Evolutionary conservation across 129 eudicot genomes (phyloP), one percentile per base, ranked within the genome.

Genomic region (Artemisia tridentata): DNA sequence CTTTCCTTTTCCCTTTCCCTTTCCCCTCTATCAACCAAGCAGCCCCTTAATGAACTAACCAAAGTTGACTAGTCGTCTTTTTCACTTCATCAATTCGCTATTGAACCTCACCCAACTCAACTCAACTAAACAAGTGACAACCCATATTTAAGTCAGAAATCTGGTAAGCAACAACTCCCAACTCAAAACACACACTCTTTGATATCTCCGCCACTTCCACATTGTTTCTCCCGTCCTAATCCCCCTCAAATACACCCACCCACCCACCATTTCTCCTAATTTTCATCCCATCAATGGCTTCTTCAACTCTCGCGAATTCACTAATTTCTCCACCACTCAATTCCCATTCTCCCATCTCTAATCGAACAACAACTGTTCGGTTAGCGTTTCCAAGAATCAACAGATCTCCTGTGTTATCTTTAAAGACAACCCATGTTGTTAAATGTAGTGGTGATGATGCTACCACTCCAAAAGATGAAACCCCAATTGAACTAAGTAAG

Each of bases 251-350:
- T 80, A 83, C 84, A 38, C 1, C 10, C 7, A 34, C 8, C 7
- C 41, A 34, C 0, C 0, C 9, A 6, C 1, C 45, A 2, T 8
- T 38, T 25, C 70, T 2, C 51, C 43, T 3, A 12, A 18, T 45
- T 0, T 2, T 29, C 14, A 17, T 17, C 34, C 29, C 75, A 54
- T 12, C 68, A 83, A 92, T 92, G 98, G 98, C 98, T 68, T 92
- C 98, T 47, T 52, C 91, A 53, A 52, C 83, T 78, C 72, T 92
- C 75, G 59, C 96, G 9, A 86, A 86, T n/a, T 74, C 86, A 23
- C 61, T 80, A 55, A 62, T 76, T 69, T 86, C 88, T 55, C 65
- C 85, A 41, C 65, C 84, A 27, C 64, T 72, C 86, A 72, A 10
- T 18, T 60, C 86, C 16, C 74, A 71, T 43, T 18, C 75, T 70